Evolutionary conservation across 257 asterid genomes (phyloP), one percentile per base, ranked within the genome.

Genomic region (Apocynum venetum): DNA sequence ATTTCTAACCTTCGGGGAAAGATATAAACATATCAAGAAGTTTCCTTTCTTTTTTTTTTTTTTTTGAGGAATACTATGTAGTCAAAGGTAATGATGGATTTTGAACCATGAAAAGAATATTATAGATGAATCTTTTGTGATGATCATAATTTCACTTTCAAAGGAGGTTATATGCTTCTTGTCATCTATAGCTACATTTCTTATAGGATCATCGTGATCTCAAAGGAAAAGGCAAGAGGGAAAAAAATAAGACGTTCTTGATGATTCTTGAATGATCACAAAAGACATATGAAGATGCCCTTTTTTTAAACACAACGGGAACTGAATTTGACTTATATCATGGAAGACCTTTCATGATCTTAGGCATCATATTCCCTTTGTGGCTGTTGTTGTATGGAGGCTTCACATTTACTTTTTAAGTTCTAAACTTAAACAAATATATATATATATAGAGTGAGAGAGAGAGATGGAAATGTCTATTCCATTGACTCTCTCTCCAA

Each of bases 301-400:
- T 55, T 71, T 51, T 17, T 65, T 6, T n/a, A 13, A 71, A 31
- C 11, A 0, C n/a, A 3, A 38, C 2, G 19, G 71, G 25, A 66
- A 66, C 51, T 66, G 44, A 72, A 31, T 51, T 72, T 31, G 61
- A 43, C 31, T 15, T n/a, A 3, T 71, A 46, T 59, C 61, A 31
- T 44, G 76, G 80, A 85, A 84, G 83, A 76, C 78, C 59, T 79
- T 80, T 87, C 88, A 57, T 80, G 87, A 75, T 69, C 78, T 67
- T 19, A 75, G 13, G 78, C 76, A 47, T 38, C 60, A 41, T 73
- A 69, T 77, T 60, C 76, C 71, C 4, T 79, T 65, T 74, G 76
- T 83, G 59, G 49, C 55, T 74, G 55, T 79, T 82, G 0, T 44
- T 44, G 79, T 78, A 72, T 71, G 76, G 49, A 44, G 40, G 52